Evolutionary conservation across 176 grass and related monocot species (phyloP).

Genomic region (Eleusine indica): DNA sequence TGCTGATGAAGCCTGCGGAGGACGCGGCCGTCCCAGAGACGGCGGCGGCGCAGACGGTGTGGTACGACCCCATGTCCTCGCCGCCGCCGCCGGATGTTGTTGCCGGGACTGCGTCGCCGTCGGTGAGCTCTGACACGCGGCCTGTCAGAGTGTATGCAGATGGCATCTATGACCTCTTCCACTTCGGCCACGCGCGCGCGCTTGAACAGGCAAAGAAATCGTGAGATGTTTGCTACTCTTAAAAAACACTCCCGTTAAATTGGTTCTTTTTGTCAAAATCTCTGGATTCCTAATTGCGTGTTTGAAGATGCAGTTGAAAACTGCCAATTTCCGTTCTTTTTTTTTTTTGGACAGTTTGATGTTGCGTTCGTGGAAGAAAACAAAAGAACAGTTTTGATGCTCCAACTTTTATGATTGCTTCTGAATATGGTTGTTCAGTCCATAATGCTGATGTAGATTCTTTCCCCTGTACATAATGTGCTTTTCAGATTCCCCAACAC

Average conservation of each 20-base stretch:
- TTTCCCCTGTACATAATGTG: neutral
- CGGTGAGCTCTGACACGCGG: slow-evolving; percentile 44
- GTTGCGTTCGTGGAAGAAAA: neutral
- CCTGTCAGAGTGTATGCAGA: slow-evolving; percentile 66
- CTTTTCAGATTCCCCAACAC: slow-evolving; percentile 64
- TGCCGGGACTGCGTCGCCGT: neutral
- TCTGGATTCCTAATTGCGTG: neutral
- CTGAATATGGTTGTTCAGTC: neutral
- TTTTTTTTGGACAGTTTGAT: neutral
- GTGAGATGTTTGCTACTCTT: slow-evolving; percentile 21
- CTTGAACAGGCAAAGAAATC: slow-evolving; percentile 79
- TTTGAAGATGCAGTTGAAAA: neutral
- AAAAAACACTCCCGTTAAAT: neutral
- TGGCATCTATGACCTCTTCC: slow-evolving; percentile 74
- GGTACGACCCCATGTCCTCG: slow-evolving; percentile 55
- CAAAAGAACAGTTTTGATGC: neutral
- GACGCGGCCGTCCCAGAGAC: neutral
- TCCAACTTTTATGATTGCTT: neutral
- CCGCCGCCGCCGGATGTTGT: neutral
- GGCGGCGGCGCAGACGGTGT: slow-evolving; percentile 34
- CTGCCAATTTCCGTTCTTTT: neutral
- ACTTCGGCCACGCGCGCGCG: slow-evolving; percentile 74
- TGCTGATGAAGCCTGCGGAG: slow-evolving; percentile 34
- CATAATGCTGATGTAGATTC: neutral
- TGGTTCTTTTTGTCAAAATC: neutral